Evolutionary conservation across 23 red algal species (phyloP), one percentile per base, ranked within the genome.

Genomic region (Gracilaria vermiculophylla): DNA sequence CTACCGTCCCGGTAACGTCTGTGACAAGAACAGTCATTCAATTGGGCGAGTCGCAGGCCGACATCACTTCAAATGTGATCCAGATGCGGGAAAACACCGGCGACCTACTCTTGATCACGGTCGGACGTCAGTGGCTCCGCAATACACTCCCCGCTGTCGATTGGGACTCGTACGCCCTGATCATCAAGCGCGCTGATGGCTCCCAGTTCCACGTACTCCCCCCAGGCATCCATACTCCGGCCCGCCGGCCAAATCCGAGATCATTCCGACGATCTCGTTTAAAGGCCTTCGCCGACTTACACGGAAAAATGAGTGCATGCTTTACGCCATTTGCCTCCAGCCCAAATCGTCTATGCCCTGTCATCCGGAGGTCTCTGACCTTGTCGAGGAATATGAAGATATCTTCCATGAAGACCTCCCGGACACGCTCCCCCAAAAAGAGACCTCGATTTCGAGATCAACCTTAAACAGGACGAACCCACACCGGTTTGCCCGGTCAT

Each of bases 391-490:
- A 53, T 51, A 50, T 0, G 61, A 32, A 16, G 80, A 77, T 35
- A 5, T 87, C 27, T 87, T 76, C 29, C 20, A 33, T 29, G 65
- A 75, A 50, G 54, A 87, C 17, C 21, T 87, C 20, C 67, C 83
- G 31, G 0, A 62, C 40, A 69, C 48, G 29, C 66, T 87, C 0
- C 83, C 65, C 70, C 66, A 15, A 7, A 44, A 13, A 41, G 83
- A 12, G 52, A 57, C 16, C 15, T 15, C 4, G 51, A 75, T 1
- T 87, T 87, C 47, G 83, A 87, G 49, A 76, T 87, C 53, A 87
- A 77, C 5, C 37, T 44, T 8, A 23, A 40, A 10, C 43, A 7
- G 9, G 70, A 58, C 42, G 15, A 53, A 47, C 50, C 51, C 11
- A 66, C 65, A 25, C 65, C 83, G 0, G 47, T 75, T 12, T 44